Evolutionary conservation across 148 eudicot genomes (phyloP), one percentile per base, ranked within the genome.

Genomic region (Amaranthus hypochondriacus): DNA sequence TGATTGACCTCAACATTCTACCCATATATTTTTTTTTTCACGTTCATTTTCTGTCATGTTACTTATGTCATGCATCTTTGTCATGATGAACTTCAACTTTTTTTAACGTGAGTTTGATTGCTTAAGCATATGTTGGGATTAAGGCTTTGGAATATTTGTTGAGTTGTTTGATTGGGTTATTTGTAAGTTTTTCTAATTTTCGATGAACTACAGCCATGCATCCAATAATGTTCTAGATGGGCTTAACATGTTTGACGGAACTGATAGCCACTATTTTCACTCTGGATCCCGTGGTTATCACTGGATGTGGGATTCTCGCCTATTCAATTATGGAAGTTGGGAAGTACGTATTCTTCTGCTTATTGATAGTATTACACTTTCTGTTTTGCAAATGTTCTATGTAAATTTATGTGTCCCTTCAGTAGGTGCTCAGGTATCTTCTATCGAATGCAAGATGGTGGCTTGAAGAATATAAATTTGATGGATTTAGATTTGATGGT

Each of bases 231-330:
- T 87, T 6, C 81, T 90, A 74, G 99, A 96, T 84, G 99, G 97
- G 75, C 74, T 96, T 71, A 92, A 96, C 86, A 90, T 90, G 97
- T 92, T 96, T 84, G 97, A 96, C 76, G 99, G 97, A 72, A 92
- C 97, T 54, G 97, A 96, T 83, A 82, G 90, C 78, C 92, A 91
- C 82, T 96, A 96, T 81, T 96, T 96, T 77, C 99, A 96, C 85
- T 87, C 99, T 76, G 99, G 99, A 68, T 9, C 92, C 48, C 89
- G 91, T 21, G 99, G 99, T 72, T 87, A 96, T 78, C 99, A 96
- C 72, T 92, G 97, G 97, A 90, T 96, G 96, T 96, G 99, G 99
- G 99, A 96, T 79, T 92, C 97, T 68, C 92, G 99, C 68, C 94
- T 96, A 74, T 96, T 92, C 73, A 96, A 92, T 75, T 95, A 90